A percentile compares a stretch with the other conserved stretches of the same genome.
Conservation (phyloP, 2,329 filamentous ascomycete genomes). For the Chlorencoelia australis region DNA sequence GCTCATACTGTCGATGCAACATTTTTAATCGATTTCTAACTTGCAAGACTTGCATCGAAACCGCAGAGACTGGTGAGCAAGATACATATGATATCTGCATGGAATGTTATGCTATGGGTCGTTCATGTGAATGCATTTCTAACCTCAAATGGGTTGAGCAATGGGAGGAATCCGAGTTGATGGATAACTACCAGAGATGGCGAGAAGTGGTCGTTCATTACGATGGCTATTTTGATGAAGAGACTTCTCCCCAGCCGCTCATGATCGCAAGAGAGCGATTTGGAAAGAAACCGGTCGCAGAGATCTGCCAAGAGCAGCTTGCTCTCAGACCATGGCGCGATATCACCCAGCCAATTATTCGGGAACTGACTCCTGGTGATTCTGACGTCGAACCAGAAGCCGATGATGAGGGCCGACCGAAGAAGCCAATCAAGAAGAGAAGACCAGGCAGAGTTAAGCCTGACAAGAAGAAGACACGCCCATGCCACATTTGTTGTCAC, state of each 20-base stretch:
- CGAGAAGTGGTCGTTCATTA: slow-evolving; percentile 66
- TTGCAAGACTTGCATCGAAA: slow-evolving; percentile 70
- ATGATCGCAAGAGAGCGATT: slow-evolving; percentile 56
- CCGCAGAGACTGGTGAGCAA: slow-evolving; percentile 59
- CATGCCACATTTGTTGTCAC: slow-evolving; percentile 77
- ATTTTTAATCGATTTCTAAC: slow-evolving; percentile 97
- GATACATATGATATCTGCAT: slow-evolving; percentile 94
- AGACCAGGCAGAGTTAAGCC: slow-evolving; percentile 30
- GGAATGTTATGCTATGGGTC: slow-evolving; percentile 97
- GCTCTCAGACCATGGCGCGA: slow-evolving; percentile 73
- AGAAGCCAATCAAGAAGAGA: slow-evolving; percentile 40
- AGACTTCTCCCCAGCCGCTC: slow-evolving; percentile 59
- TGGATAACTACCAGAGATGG: slow-evolving; percentile 74
- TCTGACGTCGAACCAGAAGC: slow-evolving; percentile 46
- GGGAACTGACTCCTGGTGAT: slow-evolving; percentile 28
- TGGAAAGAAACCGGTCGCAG: slow-evolving; percentile 71
- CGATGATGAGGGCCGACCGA: slow-evolving; percentile 50
- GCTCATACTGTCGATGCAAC: slow-evolving; percentile 90
- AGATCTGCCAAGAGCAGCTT: slow-evolving; percentile 90
- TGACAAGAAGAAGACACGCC: slow-evolving; percentile 39
- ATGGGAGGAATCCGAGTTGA: slow-evolving; percentile 73
- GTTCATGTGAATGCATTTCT: slow-evolving; percentile 83
- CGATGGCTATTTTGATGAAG: slow-evolving; percentile 54
- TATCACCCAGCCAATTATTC: slow-evolving; percentile 38
- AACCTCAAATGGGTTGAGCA: slow-evolving; percentile 86